Percentiles rank a stretch among this genome's conserved stretches.
These are phyloP conservation scores for Hansenula sp. DNA, from an alignment of 1,139 yeast species.

Conservation along the genomic window DNA sequence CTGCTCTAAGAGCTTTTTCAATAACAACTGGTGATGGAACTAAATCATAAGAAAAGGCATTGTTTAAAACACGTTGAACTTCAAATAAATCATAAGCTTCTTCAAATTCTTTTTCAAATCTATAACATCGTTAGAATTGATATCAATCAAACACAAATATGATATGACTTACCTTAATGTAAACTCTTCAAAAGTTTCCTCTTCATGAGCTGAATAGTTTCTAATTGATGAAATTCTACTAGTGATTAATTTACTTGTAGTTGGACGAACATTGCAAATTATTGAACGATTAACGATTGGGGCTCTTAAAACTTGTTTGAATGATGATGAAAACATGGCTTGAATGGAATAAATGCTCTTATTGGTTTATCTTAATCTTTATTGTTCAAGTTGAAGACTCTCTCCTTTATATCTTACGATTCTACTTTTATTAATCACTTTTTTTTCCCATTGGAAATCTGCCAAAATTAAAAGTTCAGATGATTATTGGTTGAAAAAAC, in stretches of 20 bases:
- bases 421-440: constrained; percentile 2
- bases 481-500: constrained; percentile 11
- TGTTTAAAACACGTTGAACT: constrained; percentile 91
- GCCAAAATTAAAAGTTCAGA: constrained; percentile 1
- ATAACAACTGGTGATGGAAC: constrained; percentile 97
- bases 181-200: constrained; percentile 94
- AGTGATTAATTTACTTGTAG: constrained; percentile 8
- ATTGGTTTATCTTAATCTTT: too few species aligned
- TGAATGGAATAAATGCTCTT: too few species aligned
- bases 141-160: too few species aligned
- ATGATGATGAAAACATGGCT: constrained; percentile 3
- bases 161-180: constrained; percentile 39
- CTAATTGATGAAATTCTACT: constrained; percentile 37
- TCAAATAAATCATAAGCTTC: constrained; percentile 97
- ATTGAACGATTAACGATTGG: constrained; percentile 28
- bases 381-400: too few species aligned
- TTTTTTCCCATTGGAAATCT: constrained; percentile 5
- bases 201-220: constrained; percentile 69
- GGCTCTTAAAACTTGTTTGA: constrained; percentile 25
- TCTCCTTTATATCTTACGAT: too few species aligned
- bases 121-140: constrained; percentile 20
- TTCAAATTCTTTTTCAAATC: constrained; percentile 95
- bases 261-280: constrained; percentile 26
- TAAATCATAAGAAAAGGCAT: constrained; percentile 96
- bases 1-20: constrained; percentile 94